Base-by-base conservation (phyloP, 306 rosid genomes). In the Cicer cuneatum region DNA sequence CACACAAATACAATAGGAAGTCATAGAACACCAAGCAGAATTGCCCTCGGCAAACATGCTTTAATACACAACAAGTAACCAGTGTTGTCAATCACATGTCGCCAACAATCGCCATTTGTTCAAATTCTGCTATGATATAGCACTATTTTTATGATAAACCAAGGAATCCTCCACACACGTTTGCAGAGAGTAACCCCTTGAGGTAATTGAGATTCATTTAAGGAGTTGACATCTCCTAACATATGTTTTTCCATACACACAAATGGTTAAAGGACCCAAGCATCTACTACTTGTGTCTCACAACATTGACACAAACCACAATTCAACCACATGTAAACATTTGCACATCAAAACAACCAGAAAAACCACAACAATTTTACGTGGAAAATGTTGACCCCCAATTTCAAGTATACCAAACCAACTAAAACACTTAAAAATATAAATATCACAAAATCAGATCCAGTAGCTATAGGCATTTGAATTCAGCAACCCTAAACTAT, bases 341-440 rank as follows among this genome's bases (percentile, higher is more conserved):
- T 8, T 21, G 53, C 68, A 69, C 53, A 70, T 75, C 61, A 75
- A 37, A 62, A 7, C 69, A 74, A 40, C 47, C 43, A 41, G 5
- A 57, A 58, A 73, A 60, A 2, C 5, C 24, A 53, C 48, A 15
- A 42, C 3, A 53, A 53, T 53, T 15, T 5, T 24, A 75, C 3
- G 21, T 41, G 2, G 37, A 68, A 66, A 57, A 62, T 12, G 37
- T 4, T n/a, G 33, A 47, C 14, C 24, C 46, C 29, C 10, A 69
- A 69, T 69, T 48, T 69, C 74, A 69, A 69, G 18, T 41, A 69
- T 69, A 15, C 46, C 47, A 56, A 67, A 40, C 69, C 60, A 72
- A 12, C 61, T 51, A 54, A 10, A 71, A 8, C 3, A 57, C 59
- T 29, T 46, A 33, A 3, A 3, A 29, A 33, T 45, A 70, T 56